Base-by-base conservation (phyloP, 495 filamentous ascomycete species). In the Trichocladium uniseriatum region DNA sequence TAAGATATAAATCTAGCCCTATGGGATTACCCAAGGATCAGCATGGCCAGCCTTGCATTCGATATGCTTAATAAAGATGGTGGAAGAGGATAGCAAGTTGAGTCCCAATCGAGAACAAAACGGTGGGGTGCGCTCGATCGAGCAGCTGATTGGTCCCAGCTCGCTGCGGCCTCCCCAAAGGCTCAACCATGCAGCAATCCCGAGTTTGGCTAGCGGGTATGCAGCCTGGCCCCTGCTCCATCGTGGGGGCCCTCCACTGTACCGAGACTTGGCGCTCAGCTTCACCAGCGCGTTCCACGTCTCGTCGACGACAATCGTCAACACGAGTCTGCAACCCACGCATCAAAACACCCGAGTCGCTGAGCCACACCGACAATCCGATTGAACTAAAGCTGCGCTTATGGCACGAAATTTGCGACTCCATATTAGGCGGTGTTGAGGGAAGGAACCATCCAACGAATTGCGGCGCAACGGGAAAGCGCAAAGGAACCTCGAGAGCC, bases 201-300 rank as follows among this genome's bases (percentile, higher is more conserved):
- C 20, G 34, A 10, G 9, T 42, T n/a, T 37, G 37, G 6, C 21
- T 42, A 43, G 38, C 47, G 29, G 11, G n/a, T 32, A 43, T 38
- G 40, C 40, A 38, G 32, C 48, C 38, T 15, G 15, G 39, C 34
- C 39, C 34, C 48, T 29, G 18, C 27, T 11, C 0, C 9, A 35
- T 24, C 38, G 46, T 49, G 46, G 46, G 46, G 45, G 45, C 16
- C 24, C 15, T 16, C 37, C 45, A 47, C 36, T 24, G 27, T 22
- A 8, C 24, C 24, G 3, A 8, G 24, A 27, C 24, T 27, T 3
- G 24, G n/a, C n/a, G n/a, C 10, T 10, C 27, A 18, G 16, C 6
- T 14, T 38, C 21, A 19, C 43, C 27, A 32, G 13, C 46, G 46
- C 38, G 46, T 49, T 49, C 38, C 45, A 47, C 44, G 14, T 31